These are phyloP conservation scores for Colletotrichum salicis DNA, from an alignment of 2,329 filamentous ascomycete genomes.

Conservation along the genomic window DNA sequence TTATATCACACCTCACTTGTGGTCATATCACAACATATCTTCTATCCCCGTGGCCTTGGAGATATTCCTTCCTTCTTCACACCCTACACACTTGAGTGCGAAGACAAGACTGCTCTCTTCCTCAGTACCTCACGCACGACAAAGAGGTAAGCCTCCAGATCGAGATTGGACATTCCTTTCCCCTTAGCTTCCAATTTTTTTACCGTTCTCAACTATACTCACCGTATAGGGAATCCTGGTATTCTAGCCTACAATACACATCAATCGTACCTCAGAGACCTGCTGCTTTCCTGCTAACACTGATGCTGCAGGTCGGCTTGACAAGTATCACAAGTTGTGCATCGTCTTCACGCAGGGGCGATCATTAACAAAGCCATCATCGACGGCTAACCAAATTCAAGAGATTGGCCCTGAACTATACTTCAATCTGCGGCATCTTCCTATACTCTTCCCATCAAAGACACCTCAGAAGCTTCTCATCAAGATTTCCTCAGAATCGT, in stretches of 20 bases:
- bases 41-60: too few species aligned
- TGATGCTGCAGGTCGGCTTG: background rate
- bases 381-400: background rate
- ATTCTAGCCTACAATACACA: background rate
- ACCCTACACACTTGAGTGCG: too few species aligned
- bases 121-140: too few species aligned
- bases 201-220: background rate
- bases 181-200: too few species aligned
- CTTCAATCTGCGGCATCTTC: background rate
- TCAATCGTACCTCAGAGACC: too few species aligned
- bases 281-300: background rate
- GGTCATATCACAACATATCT: too few species aligned
- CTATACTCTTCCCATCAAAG: background rate
- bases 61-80: too few species aligned
- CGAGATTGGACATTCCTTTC: too few species aligned
- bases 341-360: background rate
- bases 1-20: background rate
- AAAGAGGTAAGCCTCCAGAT: too few species aligned
- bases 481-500: background rate
- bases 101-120: too few species aligned
- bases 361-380: background rate
- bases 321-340: background rate
- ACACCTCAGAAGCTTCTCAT: background rate
- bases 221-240: background rate
- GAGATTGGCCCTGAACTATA: background rate